Evolutionary conservation across 257 asterid species (phyloP), one percentile per base, ranked within the genome.

Genomic region (Scutellaria baicalensis): DNA sequence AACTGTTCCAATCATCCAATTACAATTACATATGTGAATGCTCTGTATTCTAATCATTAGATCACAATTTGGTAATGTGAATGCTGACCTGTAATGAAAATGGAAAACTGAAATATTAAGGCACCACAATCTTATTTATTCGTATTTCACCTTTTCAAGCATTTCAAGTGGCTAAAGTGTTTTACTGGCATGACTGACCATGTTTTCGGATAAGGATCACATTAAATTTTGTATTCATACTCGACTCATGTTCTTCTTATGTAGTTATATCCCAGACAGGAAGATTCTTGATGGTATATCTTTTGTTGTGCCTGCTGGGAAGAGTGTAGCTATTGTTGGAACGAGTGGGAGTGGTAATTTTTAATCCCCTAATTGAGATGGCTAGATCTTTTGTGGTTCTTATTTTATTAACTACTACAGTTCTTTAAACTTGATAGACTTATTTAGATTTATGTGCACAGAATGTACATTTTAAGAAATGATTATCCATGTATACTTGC

Each of bases 271-370:
- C 72, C 56, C 86, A 58, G 99, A 91, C 60, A 91, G 99, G 76
- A 91, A 89, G 86, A 94, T 94, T 79, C 92, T 94, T 59, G 88
- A 94, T 69, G 99, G 96, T 52, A 75, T 89, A 70, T 91, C 99
- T 62, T 94, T 94, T 74, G 76, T 72, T 63, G 93, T 94, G 68
- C 97, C 99, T 60, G 96, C 99, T 71, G 99, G 99, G 45, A 91
- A 85, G 81, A 94, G 99, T 80, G 96, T 94, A 18, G 99, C 99
- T 85, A 91, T 94, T 64, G 99, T 94, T 71, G 99, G 99, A 76
- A 91, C 99, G 55, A 94, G 99, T 84, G 99, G 99, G 66, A 91
- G 97, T 80, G 99, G 99, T 94, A 86, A 83, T 59, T 49, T 75
- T 39, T 58, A 67, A 54, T 59, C 50, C 52, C 27, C 57, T 21